These are phyloP conservation scores for Gentiana dahurica DNA, from an alignment of 257 asterid genomes.

Conservation along the genomic window DNA sequence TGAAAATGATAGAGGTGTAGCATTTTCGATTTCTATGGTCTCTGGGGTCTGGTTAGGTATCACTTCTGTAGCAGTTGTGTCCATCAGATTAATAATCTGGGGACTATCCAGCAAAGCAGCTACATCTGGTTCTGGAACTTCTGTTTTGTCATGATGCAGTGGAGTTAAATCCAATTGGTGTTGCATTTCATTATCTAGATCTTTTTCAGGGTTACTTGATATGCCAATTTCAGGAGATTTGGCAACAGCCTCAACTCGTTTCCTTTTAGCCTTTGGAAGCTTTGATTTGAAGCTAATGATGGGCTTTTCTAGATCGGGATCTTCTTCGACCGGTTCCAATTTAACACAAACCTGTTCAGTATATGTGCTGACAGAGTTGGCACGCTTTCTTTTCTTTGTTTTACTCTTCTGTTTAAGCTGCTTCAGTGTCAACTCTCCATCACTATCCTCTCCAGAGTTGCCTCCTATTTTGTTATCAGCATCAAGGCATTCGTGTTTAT, in stretches of 20 bases:
- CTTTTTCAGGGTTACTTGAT: slow-evolving; percentile 22
- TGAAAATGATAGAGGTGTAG: slow-evolving; percentile 6
- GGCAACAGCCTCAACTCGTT: slow-evolving; percentile 11
- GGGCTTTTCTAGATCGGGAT: slow-evolving; percentile 49
- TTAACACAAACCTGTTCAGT: slow-evolving; percentile 13
- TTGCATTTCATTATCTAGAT: slow-evolving; percentile 22
- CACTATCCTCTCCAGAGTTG: slow-evolving; percentile 4
- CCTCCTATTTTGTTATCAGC: slow-evolving; percentile 12
- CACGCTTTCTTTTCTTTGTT: slow-evolving; percentile 44
- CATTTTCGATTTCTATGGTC: slow-evolving; percentile 8
- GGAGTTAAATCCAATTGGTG: slow-evolving; percentile 13
- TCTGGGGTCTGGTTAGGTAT: slow-evolving; percentile 5
- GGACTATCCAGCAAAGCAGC: slow-evolving; percentile 12
- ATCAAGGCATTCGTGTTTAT: slow-evolving; percentile 13
- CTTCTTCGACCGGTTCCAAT: slow-evolving; percentile 30
- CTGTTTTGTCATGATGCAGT: slow-evolving; percentile 25
- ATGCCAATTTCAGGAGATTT: slow-evolving; percentile 14
- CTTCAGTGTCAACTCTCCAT: slow-evolving; percentile 43
- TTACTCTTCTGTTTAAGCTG: slow-evolving; percentile 37
- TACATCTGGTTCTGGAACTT: slow-evolving; percentile 29
- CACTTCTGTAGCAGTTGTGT: not conserved
- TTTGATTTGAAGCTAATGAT: slow-evolving; percentile 38
- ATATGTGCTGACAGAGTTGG: slow-evolving; percentile 8
- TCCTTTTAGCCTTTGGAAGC: slow-evolving; percentile 35
- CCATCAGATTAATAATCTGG: slow-evolving; percentile 4